Conservation (phyloP, 169 alveolate genomes). For the Theileria luwenshuni region DNA sequence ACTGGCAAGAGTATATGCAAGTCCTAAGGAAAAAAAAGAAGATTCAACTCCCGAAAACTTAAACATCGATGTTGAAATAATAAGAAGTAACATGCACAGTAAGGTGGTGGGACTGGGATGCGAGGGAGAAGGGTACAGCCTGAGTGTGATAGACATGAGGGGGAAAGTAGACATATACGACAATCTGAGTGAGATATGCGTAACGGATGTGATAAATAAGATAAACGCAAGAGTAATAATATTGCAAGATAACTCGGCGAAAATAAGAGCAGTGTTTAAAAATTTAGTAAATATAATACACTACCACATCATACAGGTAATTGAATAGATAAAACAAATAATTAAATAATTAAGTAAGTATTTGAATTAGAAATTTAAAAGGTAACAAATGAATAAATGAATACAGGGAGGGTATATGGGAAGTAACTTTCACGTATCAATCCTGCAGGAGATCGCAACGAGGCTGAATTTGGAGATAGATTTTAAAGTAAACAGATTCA, state of each 20-base stretch:
- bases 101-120: constrained; percentile 38
- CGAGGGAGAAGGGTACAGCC: constrained; percentile 45
- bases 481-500: neutral
- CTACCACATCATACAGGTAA: constrained; percentile 59
- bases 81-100: neutral
- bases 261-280: constrained; percentile 25
- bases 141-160: constrained; percentile 31
- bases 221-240: constrained; percentile 26
- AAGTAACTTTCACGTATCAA: neutral
- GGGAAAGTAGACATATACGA: constrained; percentile 28
- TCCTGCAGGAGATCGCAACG: neutral
- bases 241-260: constrained; percentile 37
- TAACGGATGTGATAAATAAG: constrained; percentile 27
- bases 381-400: no score
- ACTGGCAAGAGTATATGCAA: constrained; percentile 15
- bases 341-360: constrained; percentile 20
- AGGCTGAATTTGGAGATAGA: constrained; percentile 2
- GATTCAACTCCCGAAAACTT: neutral
- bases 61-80: neutral
- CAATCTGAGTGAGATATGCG: constrained; percentile 35
- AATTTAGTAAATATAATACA: constrained; percentile 31
- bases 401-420: constrained; percentile 7
- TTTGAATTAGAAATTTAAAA: neutral
- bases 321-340: no score
- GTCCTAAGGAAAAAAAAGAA: neutral